Conservation (phyloP, 352 stramenopile genomes). For the Phytophthora europaea region DNA sequence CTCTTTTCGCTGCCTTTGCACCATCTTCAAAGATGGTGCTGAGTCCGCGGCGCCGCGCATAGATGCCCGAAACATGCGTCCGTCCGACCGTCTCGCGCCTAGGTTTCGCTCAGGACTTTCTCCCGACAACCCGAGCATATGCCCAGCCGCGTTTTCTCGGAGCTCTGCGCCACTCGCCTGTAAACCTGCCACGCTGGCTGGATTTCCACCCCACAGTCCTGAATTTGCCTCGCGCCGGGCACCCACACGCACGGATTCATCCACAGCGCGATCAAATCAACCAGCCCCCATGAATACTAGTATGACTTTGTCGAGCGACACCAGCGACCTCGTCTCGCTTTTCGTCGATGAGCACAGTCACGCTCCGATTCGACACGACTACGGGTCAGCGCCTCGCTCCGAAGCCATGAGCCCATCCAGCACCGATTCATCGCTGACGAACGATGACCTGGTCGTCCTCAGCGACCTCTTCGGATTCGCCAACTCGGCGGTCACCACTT, state of each 20-base stretch:
- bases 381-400: neutral
- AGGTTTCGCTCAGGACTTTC: slow-evolving; percentile 12
- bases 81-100: neutral
- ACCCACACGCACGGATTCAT: neutral
- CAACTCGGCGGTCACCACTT: neutral
- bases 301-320: slow-evolving; percentile 25
- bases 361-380: slow-evolving; percentile 9
- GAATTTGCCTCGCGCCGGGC: slow-evolving; percentile 23
- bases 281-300: slow-evolving; percentile 6
- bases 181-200: slow-evolving; percentile 19
- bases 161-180: slow-evolving; percentile 14
- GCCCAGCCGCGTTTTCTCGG: slow-evolving; percentile 25
- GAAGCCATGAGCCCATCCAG: slow-evolving; percentile 20
- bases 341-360: slow-evolving; percentile 15
- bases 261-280: neutral
- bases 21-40: slow-evolving; percentile 43
- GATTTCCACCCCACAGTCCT: slow-evolving; percentile 21
- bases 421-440: slow-evolving; percentile 34
- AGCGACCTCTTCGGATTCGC: slow-evolving; percentile 38
- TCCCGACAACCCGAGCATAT: slow-evolving; percentile 24
- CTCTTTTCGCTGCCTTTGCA: slow-evolving; percentile 26
- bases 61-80: neutral
- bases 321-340: slow-evolving; percentile 21
- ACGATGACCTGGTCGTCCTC: slow-evolving; percentile 36
- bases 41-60: neutral